Conservation (phyloP, 1,284 basidiomycete genomes). For the Acaromyces ingoldii region DNA sequence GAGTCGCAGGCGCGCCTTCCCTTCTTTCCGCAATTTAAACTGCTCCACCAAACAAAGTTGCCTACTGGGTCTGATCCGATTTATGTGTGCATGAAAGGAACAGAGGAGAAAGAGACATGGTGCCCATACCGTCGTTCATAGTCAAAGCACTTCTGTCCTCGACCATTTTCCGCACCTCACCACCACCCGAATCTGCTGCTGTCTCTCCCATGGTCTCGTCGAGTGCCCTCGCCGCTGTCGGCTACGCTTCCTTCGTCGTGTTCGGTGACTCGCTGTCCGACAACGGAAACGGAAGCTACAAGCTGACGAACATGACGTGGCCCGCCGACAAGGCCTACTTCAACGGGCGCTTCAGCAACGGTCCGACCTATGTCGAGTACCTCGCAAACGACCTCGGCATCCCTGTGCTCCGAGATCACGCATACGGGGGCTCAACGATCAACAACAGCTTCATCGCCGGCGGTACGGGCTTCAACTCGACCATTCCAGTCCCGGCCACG, state of each 20-base stretch:
- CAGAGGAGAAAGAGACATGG: no score
- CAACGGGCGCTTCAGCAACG: slow-evolving; percentile 25
- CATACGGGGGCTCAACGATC: slow-evolving; percentile 26
- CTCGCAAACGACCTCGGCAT: slow-evolving; percentile 14
- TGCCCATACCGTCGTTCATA: no score
- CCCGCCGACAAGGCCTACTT: slow-evolving; percentile 21
- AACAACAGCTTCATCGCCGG: slow-evolving; percentile 20
- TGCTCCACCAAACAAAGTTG: no score
- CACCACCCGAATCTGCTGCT: no score
- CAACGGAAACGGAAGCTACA: slow-evolving; percentile 28
- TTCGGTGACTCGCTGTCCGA: slow-evolving; percentile 29
- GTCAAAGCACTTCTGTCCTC: no score
- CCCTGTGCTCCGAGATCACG: slow-evolving; percentile 17
- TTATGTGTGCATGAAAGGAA: no score
- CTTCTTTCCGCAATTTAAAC: no score
- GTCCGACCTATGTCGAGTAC: slow-evolving; percentile 22
- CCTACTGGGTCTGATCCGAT: no score
- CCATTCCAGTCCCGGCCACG: not conserved
- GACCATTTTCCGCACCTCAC: no score
- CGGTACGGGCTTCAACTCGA: slow-evolving; percentile 16
- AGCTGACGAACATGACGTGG: slow-evolving; percentile 23
- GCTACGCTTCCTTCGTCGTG: slow-evolving; percentile 17
- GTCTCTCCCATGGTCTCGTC: no score
- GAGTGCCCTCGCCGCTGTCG: no score
- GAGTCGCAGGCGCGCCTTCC: no score